Percentiles rank a stretch among this genome's conserved stretches.
phyloP scores from a whole-genome alignment of 1,284 basidiomycete genomes.

The Pulchroboletus neoregius region DNA sequence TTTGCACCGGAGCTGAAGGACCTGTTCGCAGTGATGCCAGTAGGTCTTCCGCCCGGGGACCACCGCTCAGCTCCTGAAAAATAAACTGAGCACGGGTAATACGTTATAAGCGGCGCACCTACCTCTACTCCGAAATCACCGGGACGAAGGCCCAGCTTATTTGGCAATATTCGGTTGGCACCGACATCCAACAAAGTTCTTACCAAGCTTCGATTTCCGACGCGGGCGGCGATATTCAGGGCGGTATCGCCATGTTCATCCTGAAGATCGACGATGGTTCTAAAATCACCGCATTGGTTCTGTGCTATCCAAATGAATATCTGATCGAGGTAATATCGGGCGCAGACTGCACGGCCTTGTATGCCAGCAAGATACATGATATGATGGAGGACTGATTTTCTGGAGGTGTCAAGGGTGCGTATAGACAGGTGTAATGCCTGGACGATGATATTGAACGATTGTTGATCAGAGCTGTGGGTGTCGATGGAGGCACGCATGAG shows the following conservation, averaged over 20 bases:
- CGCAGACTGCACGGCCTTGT: constrained; percentile 79
- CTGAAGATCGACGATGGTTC: constrained; percentile 84
- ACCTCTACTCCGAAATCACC: constrained; percentile 95
- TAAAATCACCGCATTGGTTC: constrained; percentile 68
- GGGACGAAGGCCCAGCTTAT: constrained; percentile 90
- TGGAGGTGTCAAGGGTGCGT: constrained; percentile 87
- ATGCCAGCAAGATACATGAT: constrained; percentile 89
- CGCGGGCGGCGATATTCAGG: constrained; percentile 89
- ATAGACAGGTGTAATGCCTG: constrained; percentile 67
- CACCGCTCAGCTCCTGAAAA: constrained; percentile 61
- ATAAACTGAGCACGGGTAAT: neutral
- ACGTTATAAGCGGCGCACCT: constrained; percentile 22
- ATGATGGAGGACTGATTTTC: constrained; percentile 92
- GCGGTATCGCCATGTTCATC: constrained; percentile 97
- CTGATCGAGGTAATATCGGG: constrained; percentile 90
- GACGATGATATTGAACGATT: constrained; percentile 72
- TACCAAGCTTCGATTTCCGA: constrained; percentile 89
- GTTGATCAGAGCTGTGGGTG: constrained; percentile 81
- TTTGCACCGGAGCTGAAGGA: constrained; percentile 72
- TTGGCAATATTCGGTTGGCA: constrained; percentile 87
- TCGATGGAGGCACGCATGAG: constrained; percentile 91
- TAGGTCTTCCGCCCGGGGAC: constrained; percentile 72
- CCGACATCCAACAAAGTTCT: constrained; percentile 88
- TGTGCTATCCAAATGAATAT: constrained; percentile 83
- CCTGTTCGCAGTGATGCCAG: constrained; percentile 66